Percentiles rank a stretch among this genome's conserved stretches.
These are phyloP conservation scores for Hypoxylon sp. DNA, from an alignment of 2,329 filamentous ascomycete species.

Conservation along the genomic window DNA sequence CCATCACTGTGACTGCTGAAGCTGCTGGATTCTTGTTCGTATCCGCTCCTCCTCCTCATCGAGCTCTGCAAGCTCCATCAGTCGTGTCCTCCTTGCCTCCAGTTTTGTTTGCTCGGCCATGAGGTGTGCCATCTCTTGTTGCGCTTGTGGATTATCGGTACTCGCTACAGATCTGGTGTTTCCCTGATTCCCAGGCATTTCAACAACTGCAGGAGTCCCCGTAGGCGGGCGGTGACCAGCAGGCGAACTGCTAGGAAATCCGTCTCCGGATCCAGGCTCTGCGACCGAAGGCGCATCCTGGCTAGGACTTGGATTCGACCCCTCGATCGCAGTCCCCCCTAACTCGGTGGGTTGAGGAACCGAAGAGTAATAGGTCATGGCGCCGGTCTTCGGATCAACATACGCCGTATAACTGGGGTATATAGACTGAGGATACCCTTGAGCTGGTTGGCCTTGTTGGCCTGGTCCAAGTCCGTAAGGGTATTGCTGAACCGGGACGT, in stretches of 20 bases:
- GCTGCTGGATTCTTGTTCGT: conserved; percentile 30
- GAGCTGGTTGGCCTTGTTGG: conserved; percentile 15
- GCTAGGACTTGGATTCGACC: conserved; percentile 6
- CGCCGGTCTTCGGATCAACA: conserved; percentile 31
- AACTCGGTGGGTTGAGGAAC: conserved; percentile 29
- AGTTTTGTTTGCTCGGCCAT: conserved; percentile 27
- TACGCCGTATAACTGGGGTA: conserved; percentile 28
- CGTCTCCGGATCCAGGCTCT: not conserved
- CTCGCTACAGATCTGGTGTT: conserved; percentile 2
- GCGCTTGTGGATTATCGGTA: conserved; percentile 9
- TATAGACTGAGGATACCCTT: conserved; percentile 24
- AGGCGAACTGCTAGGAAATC: not conserved
- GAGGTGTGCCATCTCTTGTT: conserved; percentile 26
- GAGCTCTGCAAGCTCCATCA: conserved; percentile 33
- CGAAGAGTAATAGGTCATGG: conserved; percentile 19
- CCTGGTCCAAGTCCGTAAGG: conserved; percentile 17
- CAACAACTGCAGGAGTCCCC: not conserved
- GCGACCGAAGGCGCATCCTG: conserved; percentile 3
- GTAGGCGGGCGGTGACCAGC: not conserved
- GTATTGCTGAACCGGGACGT: conserved; percentile 24
- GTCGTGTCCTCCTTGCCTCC: conserved; percentile 29
- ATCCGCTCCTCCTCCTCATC: conserved; percentile 38
- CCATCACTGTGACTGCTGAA: conserved; percentile 23
- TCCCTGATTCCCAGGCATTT: conserved; percentile 15
- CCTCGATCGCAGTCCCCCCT: conserved; percentile 12